Percentiles rank a stretch among this genome's conserved stretches.
phyloP scores from a whole-genome alignment of 352 stramenopile genomes.

The Phytophthora pistaciae region DNA sequence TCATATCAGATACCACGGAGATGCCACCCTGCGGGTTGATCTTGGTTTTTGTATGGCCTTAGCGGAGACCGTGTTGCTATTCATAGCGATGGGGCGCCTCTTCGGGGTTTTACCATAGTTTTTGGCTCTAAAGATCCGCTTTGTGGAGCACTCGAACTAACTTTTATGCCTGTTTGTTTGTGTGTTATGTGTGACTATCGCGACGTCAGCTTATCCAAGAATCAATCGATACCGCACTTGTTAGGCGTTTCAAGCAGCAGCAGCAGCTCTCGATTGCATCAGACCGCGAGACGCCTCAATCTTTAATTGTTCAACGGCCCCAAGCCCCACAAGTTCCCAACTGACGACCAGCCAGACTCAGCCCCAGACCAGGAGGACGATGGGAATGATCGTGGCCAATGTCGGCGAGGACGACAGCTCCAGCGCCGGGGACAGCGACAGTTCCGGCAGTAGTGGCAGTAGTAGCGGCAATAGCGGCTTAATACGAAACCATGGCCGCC shows the following conservation, averaged over 20 bases:
- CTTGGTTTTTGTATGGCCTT: conserved; percentile 17
- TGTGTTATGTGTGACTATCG: conserved; percentile 10
- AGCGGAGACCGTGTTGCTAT: conserved; percentile 26
- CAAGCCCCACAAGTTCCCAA: conserved; percentile 23
- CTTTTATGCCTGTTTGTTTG: conserved; percentile 7
- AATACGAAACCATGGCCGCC: conserved; percentile 36
- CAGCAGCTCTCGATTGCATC: conserved; percentile 21
- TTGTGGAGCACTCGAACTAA: neutral
- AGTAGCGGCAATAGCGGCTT: conserved; percentile 48
- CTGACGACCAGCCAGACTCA: conserved; percentile 23
- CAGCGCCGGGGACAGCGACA: conserved; percentile 28
- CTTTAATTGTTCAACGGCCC: conserved; percentile 21
- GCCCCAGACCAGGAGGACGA: conserved; percentile 24
- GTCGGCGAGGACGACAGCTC: conserved; percentile 44
- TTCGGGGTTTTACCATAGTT: neutral
- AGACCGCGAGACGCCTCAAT: conserved; percentile 34
- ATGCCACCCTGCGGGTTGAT: neutral
- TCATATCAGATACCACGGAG: neutral
- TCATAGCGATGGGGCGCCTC: conserved; percentile 7
- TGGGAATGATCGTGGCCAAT: conserved; percentile 32
- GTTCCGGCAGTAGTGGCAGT: conserved; percentile 30
- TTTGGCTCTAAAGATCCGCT: neutral
- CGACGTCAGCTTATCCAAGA: conserved; percentile 39
- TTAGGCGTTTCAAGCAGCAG: conserved; percentile 23
- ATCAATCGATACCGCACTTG: conserved; percentile 33